Evolutionary conservation across 169 alveolate genomes (phyloP), one percentile per base, ranked within the genome.

Genomic region (Condylostoma magnum): DNA sequence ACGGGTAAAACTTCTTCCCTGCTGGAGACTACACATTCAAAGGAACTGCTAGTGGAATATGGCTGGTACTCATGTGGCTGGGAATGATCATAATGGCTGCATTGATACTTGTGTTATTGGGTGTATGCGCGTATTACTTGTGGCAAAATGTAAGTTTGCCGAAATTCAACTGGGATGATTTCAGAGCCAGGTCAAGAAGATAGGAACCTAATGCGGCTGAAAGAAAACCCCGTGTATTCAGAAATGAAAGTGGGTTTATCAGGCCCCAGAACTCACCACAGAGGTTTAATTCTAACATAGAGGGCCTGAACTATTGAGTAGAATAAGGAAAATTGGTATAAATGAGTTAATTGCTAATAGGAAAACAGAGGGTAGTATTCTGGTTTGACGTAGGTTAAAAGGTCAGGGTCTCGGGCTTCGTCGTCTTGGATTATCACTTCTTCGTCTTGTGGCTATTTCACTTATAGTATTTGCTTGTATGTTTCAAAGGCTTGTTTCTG

Each of bases 1-100:
- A 89, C 75, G 91, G 92, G 25, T 79, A 84, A 51, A 89, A 89
- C 53, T 89, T 73, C 76, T 76, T 82, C 33, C 70, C 72, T 25
- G 72, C 36, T 4, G 76, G 76, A 28, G 12, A 25, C 10, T 67
- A 67, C 10, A 48, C 76, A 12, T 67, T 67, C 28, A 67, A 46
- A 67, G 76, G 76, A 20, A 31, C 48, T 31, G 76, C 76, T 15
- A 48, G 47, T 48, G 76, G 76, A 43, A 27, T 67, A n/a, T 67
- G 76, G 76, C 27, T 48, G 8, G 50, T 67, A 3, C 50, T 67
- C 66, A 46, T 67, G 65, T 67, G 76, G 76, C 30, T 67, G 12
- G 60, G 48, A 3, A 18, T 46, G 46, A 27, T 50, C 18, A 20
- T 67, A 15, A 33, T 67, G 50, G 36, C 36, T 6, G 76, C 31